These are phyloP conservation scores for Suhomyces guaymorum DNA, from an alignment of 1,139 yeast species.

Conservation along the genomic window DNA sequence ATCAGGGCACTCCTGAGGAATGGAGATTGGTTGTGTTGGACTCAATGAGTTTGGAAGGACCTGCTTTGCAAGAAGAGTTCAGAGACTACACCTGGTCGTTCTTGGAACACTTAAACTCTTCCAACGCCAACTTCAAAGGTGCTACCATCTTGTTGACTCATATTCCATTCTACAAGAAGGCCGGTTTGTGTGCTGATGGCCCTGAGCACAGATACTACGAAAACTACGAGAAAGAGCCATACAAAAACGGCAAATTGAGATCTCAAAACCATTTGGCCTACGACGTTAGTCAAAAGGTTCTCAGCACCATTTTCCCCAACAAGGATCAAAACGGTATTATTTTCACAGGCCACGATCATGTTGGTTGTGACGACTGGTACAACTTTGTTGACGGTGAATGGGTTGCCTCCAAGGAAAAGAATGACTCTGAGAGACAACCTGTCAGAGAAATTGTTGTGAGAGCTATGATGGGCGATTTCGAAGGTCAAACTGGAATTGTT, in stretches of 20 bases:
- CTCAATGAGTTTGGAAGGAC: constrained; percentile 85
- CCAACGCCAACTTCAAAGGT: constrained; percentile 58
- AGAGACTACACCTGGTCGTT: constrained; percentile 70
- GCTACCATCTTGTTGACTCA: constrained; percentile 85
- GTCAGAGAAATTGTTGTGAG: constrained; percentile 82
- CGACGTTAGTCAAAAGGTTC: constrained; percentile 64
- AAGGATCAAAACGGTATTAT: constrained; percentile 69
- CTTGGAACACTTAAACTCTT: constrained; percentile 53
- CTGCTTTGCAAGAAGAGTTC: constrained; percentile 76
- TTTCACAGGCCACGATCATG: constrained; percentile 94
- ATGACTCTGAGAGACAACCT: constrained; percentile 29
- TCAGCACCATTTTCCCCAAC: constrained; percentile 67
- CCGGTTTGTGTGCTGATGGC: constrained; percentile 83
- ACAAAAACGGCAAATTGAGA: constrained; percentile 66
- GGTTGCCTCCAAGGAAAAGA: constrained; percentile 53
- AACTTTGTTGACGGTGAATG: constrained; percentile 49
- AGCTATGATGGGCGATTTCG: constrained; percentile 95
- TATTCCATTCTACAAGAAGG: constrained; percentile 80
- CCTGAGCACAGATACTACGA: constrained; percentile 67
- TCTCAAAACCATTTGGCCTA: constrained; percentile 85
- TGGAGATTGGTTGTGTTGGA: constrained; percentile 88
- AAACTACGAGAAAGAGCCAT: constrained; percentile 59
- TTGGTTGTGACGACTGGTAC: constrained; percentile 80
- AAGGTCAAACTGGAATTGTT: constrained; percentile 84
- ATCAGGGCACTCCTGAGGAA: constrained; percentile 59